A percentile compares a stretch with the other conserved stretches of the same genome.
Conservation (phyloP, 2,329 filamentous ascomycete species). For the Neofusicoccum ribis region DNA sequence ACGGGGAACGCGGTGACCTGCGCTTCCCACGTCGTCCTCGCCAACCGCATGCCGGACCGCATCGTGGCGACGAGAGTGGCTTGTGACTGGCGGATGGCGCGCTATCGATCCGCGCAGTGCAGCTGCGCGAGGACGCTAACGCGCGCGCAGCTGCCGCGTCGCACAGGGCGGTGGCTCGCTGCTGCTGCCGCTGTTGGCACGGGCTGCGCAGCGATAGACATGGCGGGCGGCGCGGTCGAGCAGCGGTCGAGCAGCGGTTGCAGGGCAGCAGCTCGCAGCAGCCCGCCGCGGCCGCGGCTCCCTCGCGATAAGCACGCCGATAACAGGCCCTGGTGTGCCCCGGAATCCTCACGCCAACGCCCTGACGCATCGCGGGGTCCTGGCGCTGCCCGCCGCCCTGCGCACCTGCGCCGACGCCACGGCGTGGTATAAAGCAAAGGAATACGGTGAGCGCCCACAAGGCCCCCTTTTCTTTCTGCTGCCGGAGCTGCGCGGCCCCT, state of each 20-base stretch:
- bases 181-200: not conserved
- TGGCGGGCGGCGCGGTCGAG: not conserved
- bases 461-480: slow-evolving; percentile 11
- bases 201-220: not conserved
- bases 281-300: not conserved
- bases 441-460: slow-evolving; percentile 11
- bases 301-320: slow-evolving; percentile 1
- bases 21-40: not conserved
- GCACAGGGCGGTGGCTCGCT: not conserved
- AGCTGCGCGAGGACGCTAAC: not conserved
- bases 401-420: not conserved
- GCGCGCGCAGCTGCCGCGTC: not conserved
- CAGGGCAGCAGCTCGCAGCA: not conserved
- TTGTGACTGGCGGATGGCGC: not conserved
- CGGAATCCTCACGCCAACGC: not conserved
- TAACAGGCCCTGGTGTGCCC: slow-evolving; percentile 1
- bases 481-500: slow-evolving; percentile 7
- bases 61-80: not conserved
- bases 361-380: not conserved
- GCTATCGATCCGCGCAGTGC: slow-evolving; percentile 12
- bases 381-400: not conserved
- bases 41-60: not conserved
- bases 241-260: not conserved
- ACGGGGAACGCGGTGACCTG: not conserved
- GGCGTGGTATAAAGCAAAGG: not conserved